phyloP scores from a whole-genome alignment of 1,284 basidiomycete species.

The Heterobasidion annosum region DNA sequence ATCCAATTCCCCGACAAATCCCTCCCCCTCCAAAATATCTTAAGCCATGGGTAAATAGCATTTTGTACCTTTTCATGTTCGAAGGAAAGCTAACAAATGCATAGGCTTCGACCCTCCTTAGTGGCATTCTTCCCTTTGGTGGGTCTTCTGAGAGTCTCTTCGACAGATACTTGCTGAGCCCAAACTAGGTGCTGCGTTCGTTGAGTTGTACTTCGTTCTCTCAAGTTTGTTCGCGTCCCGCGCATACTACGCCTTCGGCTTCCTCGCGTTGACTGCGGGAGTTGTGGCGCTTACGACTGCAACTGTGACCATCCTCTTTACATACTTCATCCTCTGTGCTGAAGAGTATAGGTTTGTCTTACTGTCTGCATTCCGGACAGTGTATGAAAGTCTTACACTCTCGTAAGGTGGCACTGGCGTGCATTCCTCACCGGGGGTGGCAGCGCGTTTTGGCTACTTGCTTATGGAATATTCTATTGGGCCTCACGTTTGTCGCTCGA shows the following conservation, averaged over 20 bases:
- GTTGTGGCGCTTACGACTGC: slow-evolving; percentile 86
- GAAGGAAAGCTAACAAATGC: slow-evolving; percentile 7
- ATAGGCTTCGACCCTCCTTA: slow-evolving; percentile 71
- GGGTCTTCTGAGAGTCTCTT: slow-evolving; percentile 10
- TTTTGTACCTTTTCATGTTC: slow-evolving; percentile 5
- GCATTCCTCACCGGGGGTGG: slow-evolving; percentile 93
- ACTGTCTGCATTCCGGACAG: slow-evolving; percentile 2
- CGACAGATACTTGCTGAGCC: not conserved
- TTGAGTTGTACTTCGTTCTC: slow-evolving; percentile 92
- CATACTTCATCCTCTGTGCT: slow-evolving; percentile 89
- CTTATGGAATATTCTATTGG: slow-evolving; percentile 87
- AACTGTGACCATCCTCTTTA: slow-evolving; percentile 84
- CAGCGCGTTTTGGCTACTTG: slow-evolving; percentile 87
- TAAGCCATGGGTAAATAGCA: slow-evolving; percentile 53
- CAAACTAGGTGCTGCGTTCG: slow-evolving; percentile 79
- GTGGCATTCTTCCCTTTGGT: slow-evolving; percentile 92
- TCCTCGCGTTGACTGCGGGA: slow-evolving; percentile 82
- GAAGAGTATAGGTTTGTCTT: slow-evolving; percentile 79
- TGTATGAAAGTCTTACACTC: not conserved
- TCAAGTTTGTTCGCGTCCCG: slow-evolving; percentile 91
- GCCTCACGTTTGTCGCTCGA: slow-evolving; percentile 76
- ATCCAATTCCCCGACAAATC: slow-evolving; percentile 89
- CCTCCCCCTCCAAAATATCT: slow-evolving; percentile 83
- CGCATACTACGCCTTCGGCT: slow-evolving; percentile 94
- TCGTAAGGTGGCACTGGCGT: slow-evolving; percentile 90